Conservation (phyloP, 768 basidiomycete species). For the Amyloporia xantha region DNA sequence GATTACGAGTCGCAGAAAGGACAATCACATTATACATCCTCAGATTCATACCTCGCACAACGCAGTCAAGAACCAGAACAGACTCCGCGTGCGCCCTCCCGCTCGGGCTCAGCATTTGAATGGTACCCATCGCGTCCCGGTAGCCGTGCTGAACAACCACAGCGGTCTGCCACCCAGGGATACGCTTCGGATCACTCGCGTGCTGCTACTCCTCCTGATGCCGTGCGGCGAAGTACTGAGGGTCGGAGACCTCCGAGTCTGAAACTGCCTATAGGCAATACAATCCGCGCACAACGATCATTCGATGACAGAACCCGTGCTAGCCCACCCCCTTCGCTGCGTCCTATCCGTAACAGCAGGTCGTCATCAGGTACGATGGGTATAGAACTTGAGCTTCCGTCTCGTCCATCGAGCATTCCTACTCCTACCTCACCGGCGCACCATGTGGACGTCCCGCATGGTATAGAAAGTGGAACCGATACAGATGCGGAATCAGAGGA, state of each 20-base stretch:
- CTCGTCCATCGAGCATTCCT: conserved; percentile 32
- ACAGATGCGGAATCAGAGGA: conserved; percentile 53
- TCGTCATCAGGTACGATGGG: conserved; percentile 9
- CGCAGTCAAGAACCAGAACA: neutral
- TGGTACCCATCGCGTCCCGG: conserved; percentile 28
- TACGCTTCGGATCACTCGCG: neutral
- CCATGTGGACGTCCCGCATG: conserved; percentile 62
- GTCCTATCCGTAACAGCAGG: neutral
- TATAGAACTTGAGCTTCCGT: conserved; percentile 18
- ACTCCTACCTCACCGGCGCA: conserved; percentile 56
- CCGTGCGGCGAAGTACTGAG: neutral
- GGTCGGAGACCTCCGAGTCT: conserved; percentile 10
- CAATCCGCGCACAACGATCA: conserved; percentile 9
- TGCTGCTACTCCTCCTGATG: neutral
- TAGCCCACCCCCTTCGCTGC: conserved; percentile 3
- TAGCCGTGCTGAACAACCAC: conserved; percentile 16
- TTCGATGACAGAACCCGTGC: conserved; percentile 12
- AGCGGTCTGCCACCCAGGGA: neutral
- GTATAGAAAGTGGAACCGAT: conserved; percentile 70
- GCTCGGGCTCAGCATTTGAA: conserved; percentile 29
- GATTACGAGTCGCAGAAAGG: conserved; percentile 5
- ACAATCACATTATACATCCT: conserved; percentile 20
- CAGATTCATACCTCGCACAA: conserved; percentile 13
- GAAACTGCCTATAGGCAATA: conserved; percentile 11
- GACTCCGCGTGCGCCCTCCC: conserved; percentile 12